These are phyloP conservation scores for Cutaneotrichosporon dermatis DNA, from an alignment of 1,284 basidiomycete species.

Conservation along the genomic window DNA sequence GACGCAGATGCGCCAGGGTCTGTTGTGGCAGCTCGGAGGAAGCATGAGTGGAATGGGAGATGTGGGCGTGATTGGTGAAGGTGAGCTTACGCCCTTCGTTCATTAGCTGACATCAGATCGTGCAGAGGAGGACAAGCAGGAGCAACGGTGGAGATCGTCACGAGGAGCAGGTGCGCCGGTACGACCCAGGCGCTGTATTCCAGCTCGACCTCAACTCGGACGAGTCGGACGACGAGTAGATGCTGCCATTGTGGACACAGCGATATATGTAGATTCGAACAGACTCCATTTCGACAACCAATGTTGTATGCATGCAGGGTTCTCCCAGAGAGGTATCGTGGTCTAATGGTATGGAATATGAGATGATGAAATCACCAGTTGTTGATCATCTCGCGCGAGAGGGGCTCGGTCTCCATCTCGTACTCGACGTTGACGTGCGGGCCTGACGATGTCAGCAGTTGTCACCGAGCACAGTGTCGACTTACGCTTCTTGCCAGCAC, in stretches of 20 bases:
- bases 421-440: conserved; percentile 91
- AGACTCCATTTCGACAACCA: conserved; percentile 17
- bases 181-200: conserved; percentile 39
- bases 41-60: conserved; percentile 42
- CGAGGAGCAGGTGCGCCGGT: conserved; percentile 33
- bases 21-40: conserved; percentile 41
- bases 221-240: conserved; percentile 27
- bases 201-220: conserved; percentile 42
- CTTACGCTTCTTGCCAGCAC: conserved; percentile 51
- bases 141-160: conserved; percentile 19
- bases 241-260: too few relatives aligned
- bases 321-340: neutral
- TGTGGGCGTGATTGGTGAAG: conserved; percentile 31
- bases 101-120: conserved; percentile 7
- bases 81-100: conserved; percentile 17
- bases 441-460: conserved; percentile 8
- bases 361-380: conserved; percentile 49
- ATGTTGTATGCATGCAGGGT: conserved; percentile 24
- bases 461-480: neutral
- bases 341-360: conserved; percentile 2
- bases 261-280: too few relatives aligned
- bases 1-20: conserved; percentile 38
- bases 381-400: conserved; percentile 51
- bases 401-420: conserved; percentile 81
- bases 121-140: conserved; percentile 5